Base-by-base conservation (phyloP, 139 green algal genomes). In the Chlorella sp. region DNA sequence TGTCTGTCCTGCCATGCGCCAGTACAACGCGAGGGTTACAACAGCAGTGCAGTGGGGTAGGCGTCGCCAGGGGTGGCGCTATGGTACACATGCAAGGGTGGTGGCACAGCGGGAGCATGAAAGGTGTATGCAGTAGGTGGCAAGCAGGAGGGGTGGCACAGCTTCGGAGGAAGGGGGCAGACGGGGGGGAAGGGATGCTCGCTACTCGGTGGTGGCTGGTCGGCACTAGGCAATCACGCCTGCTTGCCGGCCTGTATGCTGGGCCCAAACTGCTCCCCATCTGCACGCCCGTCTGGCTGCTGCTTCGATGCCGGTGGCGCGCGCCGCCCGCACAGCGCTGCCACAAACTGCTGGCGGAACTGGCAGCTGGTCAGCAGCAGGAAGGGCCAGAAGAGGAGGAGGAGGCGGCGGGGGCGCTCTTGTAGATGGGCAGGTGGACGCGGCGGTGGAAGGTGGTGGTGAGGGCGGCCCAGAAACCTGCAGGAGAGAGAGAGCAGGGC, bases 271-370 rank as follows among this genome's bases (percentile, higher is more conserved):
- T 37, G 24, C 39, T 53, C 7, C 39, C 78, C 78, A 26, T 57
- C 48, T 57, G 48, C 5, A 57, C 7, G 48, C 48, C 48, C 78
- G 28, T 24, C 36, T 9, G 32, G 71, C 32, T n/a, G 32, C 71
- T 39, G 32, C 32, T 39, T 34, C 16, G 73, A 24, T 3, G 75
- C 28, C 36, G 12, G 34, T 30, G 24, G 16, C 19, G 83, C 0
- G 36, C 83, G 85, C 40, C n/a, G 32, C 40, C 85, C 68, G 22
- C 85, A 69, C 40, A 89, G 39, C 39, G 69, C 85, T 28, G 48
- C 42, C 69, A 32, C 19, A n/a, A 89, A 89, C 85, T 89, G 85
- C 85, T 83, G 40, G 69, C 85, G 34, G 66, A 89, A 89, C 32
- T 82, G 40, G 30, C 40, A 16, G 40, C 40, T 73, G 40, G 68